Conservation (phyloP, 208 protist genomes). For the Acanthamoeba culbertsoni region DNA sequence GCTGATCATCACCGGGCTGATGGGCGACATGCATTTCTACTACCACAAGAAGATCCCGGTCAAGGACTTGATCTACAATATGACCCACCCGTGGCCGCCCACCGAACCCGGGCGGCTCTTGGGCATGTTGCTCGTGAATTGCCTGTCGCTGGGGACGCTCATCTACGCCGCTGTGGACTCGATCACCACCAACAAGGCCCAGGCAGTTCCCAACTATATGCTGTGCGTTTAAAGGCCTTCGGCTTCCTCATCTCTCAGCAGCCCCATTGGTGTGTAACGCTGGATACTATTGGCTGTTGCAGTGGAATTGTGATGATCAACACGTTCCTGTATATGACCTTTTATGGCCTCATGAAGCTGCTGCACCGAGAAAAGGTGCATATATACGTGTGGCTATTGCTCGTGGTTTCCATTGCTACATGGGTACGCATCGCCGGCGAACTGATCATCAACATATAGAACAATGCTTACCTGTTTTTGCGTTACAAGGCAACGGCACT, state of each 20-base stretch:
- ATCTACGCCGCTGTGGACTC: not conserved
- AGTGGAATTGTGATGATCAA: constrained; percentile 30
- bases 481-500: not conserved
- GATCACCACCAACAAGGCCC: not conserved
- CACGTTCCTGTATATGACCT: constrained; percentile 5
- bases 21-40: constrained; percentile 26
- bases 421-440: not conserved
- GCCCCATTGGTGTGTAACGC: not conserved
- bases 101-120: not conserved
- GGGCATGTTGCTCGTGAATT: not conserved
- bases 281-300: not conserved
- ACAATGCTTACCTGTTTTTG: not conserved
- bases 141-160: not conserved
- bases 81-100: constrained; percentile 2
- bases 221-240: not conserved
- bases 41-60: not conserved
- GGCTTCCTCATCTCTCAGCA: not conserved
- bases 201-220: not conserved
- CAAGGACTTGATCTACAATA: not conserved
- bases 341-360: constrained; percentile 19
- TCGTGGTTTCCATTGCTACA: not conserved
- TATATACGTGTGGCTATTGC: not conserved
- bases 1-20: not conserved
- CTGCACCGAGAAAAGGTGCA: not conserved
- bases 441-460: not conserved